Base-by-base conservation (phyloP, 2,329 filamentous ascomycete genomes). In the Aspergillus sp. region DNA sequence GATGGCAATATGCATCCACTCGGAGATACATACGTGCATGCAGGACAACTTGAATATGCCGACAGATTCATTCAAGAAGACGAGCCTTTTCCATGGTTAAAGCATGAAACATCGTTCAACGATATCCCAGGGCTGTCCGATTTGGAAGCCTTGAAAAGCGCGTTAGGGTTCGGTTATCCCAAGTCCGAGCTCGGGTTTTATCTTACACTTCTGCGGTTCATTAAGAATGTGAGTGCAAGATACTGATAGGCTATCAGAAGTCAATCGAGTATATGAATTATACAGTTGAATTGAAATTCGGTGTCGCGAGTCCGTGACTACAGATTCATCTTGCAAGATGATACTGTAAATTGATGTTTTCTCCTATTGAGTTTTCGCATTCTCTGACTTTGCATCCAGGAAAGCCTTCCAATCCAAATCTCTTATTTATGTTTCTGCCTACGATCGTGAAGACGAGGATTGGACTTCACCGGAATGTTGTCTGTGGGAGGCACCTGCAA, bases 71-170 rank as follows among this genome's bases (percentile, higher is more conserved):
- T 52, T 2, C 9, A 5, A 7, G 41, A 44, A 33, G 10, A 10
- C 6, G 17, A 19, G 17, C 44, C 49, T 7, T 52, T 49, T 32
- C 50, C 50, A n/a, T 52, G 47, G 47, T 33, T 52, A 13, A 20
- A 48, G 2, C 17, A 23, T 3, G 47, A 49, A 12, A 17, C 33
- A 0, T 45, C 45, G 1, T 10, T 49, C 5, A 15, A 22, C 19
- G 27, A 27, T 17, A 9, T 5, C 13, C 13, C 41, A 17, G 7
- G 12, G n/a, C 44, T 48, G 20, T 43, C 35, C 6, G 20, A 44
- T n/a, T 30, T 49, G 43, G 12, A 15, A 15, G 42, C 7, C 10
- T n/a, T 52, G n/a, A 17, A 42, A 2, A 38, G 44, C 15, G 41
- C 32, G 4, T 41, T 52, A 5, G 23, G 25, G 4, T 52, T 52